These are phyloP conservation scores for Penicillium samsonianum DNA, from an alignment of 495 filamentous ascomycete genomes.

Conservation along the genomic window DNA sequence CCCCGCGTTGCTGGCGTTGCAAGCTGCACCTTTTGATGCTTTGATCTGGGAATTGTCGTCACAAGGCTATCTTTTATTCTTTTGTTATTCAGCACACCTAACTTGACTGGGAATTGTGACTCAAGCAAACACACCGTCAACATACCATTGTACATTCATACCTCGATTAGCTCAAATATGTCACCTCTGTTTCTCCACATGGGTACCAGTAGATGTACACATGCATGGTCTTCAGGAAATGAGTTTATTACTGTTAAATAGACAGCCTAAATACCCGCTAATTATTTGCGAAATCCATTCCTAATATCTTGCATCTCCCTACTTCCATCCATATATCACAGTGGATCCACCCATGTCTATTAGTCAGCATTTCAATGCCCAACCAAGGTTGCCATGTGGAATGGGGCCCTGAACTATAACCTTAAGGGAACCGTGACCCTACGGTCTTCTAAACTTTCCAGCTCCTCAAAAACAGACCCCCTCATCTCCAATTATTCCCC, in stretches of 20 bases:
- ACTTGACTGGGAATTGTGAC: neutral
- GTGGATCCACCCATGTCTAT: neutral
- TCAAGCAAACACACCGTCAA: neutral
- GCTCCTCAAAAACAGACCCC: neutral
- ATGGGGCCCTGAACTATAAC: conserved; percentile 2
- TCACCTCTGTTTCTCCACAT: neutral
- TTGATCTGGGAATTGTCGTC: neutral
- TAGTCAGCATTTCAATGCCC: neutral
- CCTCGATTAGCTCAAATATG: neutral
- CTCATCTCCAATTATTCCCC: neutral
- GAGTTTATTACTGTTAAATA: neutral
- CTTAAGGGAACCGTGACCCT: neutral
- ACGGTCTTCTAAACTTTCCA: neutral
- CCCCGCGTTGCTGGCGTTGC: neutral
- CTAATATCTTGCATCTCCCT: neutral
- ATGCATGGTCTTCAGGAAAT: neutral
- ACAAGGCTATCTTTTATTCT: neutral
- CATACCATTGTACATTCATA: neutral
- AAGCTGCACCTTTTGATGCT: neutral
- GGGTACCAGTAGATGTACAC: neutral
- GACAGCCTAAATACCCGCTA: neutral
- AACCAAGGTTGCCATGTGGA: neutral
- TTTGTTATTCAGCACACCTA: neutral
- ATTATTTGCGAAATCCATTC: neutral
- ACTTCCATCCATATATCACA: neutral